A percentile compares a stretch with the other conserved stretches of the same genome.
Conservation (phyloP, 306 rosid species). For the Senna tora region DNA sequence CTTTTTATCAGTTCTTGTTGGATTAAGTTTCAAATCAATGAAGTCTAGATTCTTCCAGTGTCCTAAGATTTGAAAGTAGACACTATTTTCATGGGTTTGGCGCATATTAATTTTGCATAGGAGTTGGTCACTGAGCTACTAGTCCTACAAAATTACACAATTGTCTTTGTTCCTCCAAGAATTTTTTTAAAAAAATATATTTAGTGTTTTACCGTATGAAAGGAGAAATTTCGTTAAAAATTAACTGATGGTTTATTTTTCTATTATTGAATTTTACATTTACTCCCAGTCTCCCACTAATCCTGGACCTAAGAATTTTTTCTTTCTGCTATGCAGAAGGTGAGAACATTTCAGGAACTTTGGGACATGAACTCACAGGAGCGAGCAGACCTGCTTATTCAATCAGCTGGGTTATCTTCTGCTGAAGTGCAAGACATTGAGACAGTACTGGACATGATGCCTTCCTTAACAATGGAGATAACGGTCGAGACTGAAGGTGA, state of each 20-base stretch:
- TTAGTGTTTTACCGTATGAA: neutral
- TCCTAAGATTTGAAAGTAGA: slow-evolving; percentile 21
- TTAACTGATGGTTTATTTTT: neutral
- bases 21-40: slow-evolving; percentile 30
- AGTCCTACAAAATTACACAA: slow-evolving; percentile 10
- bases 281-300: neutral
- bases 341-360: slow-evolving; percentile 89
- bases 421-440: slow-evolving; percentile 83
- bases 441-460: slow-evolving; percentile 76
- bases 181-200: too few relatives aligned
- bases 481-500: slow-evolving; percentile 91
- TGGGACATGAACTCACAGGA: slow-evolving; percentile 73
- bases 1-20: slow-evolving; percentile 6
- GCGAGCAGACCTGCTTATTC: slow-evolving; percentile 79
- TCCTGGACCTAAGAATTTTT: slow-evolving; percentile 29
- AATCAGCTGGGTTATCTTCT: slow-evolving; percentile 74
- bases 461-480: slow-evolving; percentile 69
- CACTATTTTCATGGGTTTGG: slow-evolving; percentile 20
- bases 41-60: slow-evolving; percentile 30
- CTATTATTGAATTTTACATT: slow-evolving; percentile 19
- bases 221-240: neutral
- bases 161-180: neutral
- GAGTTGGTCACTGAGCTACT: slow-evolving; percentile 19
- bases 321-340: slow-evolving; percentile 60
- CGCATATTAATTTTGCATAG: slow-evolving; percentile 14